Conservation (phyloP, 495 filamentous ascomycete species). For the Talaromyces nanjingensis region DNA sequence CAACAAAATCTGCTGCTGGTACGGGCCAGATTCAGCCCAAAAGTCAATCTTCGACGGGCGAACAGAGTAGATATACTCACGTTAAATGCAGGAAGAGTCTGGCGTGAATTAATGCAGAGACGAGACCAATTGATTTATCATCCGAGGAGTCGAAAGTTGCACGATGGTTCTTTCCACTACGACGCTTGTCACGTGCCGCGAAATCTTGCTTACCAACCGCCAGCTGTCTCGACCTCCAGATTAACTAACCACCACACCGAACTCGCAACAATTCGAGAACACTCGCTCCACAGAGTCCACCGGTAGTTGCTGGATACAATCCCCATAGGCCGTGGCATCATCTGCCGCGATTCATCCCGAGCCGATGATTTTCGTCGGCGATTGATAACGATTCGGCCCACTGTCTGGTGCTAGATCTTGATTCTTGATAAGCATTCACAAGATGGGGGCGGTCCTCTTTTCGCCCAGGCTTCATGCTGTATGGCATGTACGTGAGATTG, state of each 20-base stretch:
- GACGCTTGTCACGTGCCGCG: not conserved
- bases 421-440: not conserved
- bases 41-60: not conserved
- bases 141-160: conserved; percentile 5
- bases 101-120: not conserved
- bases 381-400: not conserved
- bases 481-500: not conserved
- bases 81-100: not conserved
- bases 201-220: conserved; percentile 10
- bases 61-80: not conserved
- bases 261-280: conserved; percentile 3
- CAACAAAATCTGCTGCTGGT: not conserved
- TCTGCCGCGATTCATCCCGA: not conserved
- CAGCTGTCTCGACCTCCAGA: conserved; percentile 7
- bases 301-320: not conserved
- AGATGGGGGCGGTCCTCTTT: not conserved
- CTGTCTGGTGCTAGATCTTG: not conserved
- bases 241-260: not conserved
- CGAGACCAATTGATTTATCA: conserved; percentile 4
- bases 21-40: not conserved
- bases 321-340: conserved; percentile 2
- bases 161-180: not conserved
- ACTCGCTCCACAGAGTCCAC: not conserved
- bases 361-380: not conserved
- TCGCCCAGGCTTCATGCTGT: not conserved